phyloP scores from a whole-genome alignment of 2,329 filamentous ascomycete species.

The Trichoderma sp. region DNA sequence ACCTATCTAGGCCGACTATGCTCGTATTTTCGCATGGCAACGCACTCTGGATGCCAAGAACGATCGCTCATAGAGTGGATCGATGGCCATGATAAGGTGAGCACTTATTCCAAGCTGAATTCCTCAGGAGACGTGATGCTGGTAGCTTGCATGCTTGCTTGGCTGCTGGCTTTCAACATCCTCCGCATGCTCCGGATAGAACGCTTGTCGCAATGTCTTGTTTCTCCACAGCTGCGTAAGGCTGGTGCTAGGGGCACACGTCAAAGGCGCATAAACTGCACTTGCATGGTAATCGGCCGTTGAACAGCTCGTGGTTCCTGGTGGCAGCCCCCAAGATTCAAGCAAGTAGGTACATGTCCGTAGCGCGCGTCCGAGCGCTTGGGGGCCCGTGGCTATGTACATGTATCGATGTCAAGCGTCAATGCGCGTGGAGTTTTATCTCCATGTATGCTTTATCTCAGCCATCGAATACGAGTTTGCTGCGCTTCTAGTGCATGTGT shows the following conservation, averaged over 20 bases:
- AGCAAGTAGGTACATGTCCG: background rate
- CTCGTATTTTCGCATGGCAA: conserved; percentile 11
- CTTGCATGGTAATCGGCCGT: background rate
- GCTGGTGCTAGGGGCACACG: conserved; percentile 13
- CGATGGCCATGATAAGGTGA: conserved; percentile 8
- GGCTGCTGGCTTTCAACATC: background rate
- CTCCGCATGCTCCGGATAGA: conserved; percentile 18
- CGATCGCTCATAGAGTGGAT: conserved; percentile 20
- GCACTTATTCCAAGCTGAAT: background rate
- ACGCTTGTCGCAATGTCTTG: background rate
- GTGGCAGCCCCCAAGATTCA: background rate
- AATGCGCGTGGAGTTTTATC: conserved; percentile 14
- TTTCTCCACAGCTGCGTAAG: conserved; percentile 8
- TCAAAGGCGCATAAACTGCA: background rate
- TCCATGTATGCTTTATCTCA: background rate
- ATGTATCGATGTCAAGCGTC: background rate
- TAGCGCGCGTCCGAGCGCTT: conserved; percentile 6
- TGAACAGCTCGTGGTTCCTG: conserved; percentile 9
- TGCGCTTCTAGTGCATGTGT: background rate
- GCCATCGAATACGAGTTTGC: background rate
- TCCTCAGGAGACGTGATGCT: background rate
- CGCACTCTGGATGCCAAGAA: background rate
- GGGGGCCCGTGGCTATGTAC: background rate
- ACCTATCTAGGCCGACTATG: background rate
- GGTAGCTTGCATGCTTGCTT: background rate